Conservation (phyloP, 2,329 filamentous ascomycete genomes). For the Aspergillus unguis region DNA sequence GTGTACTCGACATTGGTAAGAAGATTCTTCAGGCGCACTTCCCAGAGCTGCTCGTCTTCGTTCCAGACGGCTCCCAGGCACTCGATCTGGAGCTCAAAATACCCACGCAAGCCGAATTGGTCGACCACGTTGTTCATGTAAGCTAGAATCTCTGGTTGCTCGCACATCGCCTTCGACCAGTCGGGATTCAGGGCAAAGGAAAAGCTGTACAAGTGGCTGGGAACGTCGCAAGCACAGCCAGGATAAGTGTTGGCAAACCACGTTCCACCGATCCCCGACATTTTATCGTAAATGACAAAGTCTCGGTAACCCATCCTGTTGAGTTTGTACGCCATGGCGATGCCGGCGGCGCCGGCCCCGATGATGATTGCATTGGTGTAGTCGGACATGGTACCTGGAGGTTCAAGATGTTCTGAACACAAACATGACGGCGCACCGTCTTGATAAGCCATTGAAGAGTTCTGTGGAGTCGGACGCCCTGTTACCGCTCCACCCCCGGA, state of each 20-base stretch:
- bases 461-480: too few species aligned
- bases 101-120: slow-evolving; percentile 14
- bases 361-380: too few species aligned
- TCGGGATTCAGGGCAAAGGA: slow-evolving; percentile 12
- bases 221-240: not conserved
- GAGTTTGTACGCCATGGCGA: not conserved
- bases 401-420: too few species aligned
- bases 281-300: not conserved
- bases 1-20: slow-evolving; percentile 10
- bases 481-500: too few species aligned
- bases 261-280: not conserved
- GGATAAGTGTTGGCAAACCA: not conserved
- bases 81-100: slow-evolving; percentile 15
- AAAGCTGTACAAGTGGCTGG: slow-evolving; percentile 7
- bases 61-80: slow-evolving; percentile 13
- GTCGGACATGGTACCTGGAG: too few species aligned
- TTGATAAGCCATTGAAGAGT: too few species aligned
- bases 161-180: slow-evolving; percentile 1
- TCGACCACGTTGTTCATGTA: slow-evolving; percentile 15
- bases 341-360: too few species aligned
- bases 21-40: slow-evolving; percentile 8
- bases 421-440: too few species aligned
- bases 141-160: not conserved
- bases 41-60: slow-evolving; percentile 4
- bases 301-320: too few species aligned